Evolutionary conservation across 495 filamentous ascomycete species (phyloP).

Genomic region (Aspergillus sclerotioniger): DNA sequence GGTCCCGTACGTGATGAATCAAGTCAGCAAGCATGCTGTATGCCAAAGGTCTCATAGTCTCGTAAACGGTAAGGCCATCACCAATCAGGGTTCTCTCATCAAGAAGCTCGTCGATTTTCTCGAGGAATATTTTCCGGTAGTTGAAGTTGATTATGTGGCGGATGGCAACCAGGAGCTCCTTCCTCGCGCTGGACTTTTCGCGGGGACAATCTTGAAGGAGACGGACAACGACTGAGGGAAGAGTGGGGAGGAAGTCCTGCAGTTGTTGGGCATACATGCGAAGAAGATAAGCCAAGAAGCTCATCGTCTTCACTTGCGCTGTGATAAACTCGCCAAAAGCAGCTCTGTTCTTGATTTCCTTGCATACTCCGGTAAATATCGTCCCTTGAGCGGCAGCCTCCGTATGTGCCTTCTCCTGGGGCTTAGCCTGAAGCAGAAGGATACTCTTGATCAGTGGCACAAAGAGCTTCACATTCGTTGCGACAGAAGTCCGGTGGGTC

Average conservation of each 20-base stretch:
- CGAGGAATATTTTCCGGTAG: conserved; percentile 90
- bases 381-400: conserved; percentile 72
- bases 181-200: conserved; percentile 88
- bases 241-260: conserved; percentile 79
- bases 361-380: conserved; percentile 90
- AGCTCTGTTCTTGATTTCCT: conserved; percentile 87
- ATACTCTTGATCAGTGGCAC: conserved; percentile 92
- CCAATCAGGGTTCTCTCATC: conserved; percentile 93
- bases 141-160: conserved; percentile 99
- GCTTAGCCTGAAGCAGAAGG: conserved; percentile 83
- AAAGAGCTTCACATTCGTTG: conserved; percentile 84
- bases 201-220: conserved; percentile 90
- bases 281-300: conserved; percentile 91
- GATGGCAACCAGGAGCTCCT: conserved; percentile 94
- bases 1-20: conserved; percentile 93
- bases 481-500: conserved; percentile 74
- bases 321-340: conserved; percentile 98
- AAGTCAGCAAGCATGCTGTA: conserved; percentile 99
- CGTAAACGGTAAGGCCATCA: conserved; percentile 93
- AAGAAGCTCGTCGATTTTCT: conserved; percentile 90
- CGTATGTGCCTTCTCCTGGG: conserved; percentile 86
- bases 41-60: conserved; percentile 90
- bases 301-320: conserved; percentile 99
- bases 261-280: conserved; percentile 85
- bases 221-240: conserved; percentile 89